These are phyloP conservation scores for Chernovozyma sophiae-reginae DNA, from an alignment of 1,139 yeast species.

Conservation along the genomic window DNA sequence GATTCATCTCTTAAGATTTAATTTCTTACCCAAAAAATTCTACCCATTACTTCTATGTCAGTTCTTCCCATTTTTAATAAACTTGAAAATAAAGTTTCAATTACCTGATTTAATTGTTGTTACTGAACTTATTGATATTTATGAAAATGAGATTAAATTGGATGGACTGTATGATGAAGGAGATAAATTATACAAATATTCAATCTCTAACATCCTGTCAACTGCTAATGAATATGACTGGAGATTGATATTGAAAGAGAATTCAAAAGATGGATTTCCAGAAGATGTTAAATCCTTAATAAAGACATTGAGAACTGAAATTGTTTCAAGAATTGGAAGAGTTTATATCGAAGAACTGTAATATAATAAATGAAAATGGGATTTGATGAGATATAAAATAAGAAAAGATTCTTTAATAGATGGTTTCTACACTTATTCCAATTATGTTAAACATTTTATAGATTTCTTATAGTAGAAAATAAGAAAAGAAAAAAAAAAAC, in stretches of 20 bases:
- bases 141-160: conserved; percentile 26
- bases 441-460: neutral
- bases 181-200: conserved; percentile 28
- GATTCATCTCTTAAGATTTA: conserved; percentile 56
- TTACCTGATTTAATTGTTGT: conserved; percentile 45
- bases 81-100: conserved; percentile 24
- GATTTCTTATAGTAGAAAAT: neutral
- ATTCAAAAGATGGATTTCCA: conserved; percentile 18
- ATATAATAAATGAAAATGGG: neutral
- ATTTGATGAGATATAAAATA: too few species aligned
- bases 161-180: conserved; percentile 23
- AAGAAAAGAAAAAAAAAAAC: too few species aligned
- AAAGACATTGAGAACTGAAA: conserved; percentile 27
- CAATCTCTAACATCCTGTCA: conserved; percentile 22
- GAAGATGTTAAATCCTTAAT: conserved; percentile 20
- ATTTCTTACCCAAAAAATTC: conserved; percentile 59
- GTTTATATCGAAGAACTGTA: conserved; percentile 25
- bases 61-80: conserved; percentile 39
- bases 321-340: conserved; percentile 34
- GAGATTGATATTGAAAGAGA: conserved; percentile 23
- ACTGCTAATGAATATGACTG: conserved; percentile 26
- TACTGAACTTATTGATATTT: conserved; percentile 46
- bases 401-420: too few species aligned
- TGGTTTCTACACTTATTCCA: too few species aligned
- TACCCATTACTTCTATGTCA: conserved; percentile 50